Base-by-base conservation (phyloP, 176 grass and related monocot species). In the Puccinellia tenuiflora region DNA sequence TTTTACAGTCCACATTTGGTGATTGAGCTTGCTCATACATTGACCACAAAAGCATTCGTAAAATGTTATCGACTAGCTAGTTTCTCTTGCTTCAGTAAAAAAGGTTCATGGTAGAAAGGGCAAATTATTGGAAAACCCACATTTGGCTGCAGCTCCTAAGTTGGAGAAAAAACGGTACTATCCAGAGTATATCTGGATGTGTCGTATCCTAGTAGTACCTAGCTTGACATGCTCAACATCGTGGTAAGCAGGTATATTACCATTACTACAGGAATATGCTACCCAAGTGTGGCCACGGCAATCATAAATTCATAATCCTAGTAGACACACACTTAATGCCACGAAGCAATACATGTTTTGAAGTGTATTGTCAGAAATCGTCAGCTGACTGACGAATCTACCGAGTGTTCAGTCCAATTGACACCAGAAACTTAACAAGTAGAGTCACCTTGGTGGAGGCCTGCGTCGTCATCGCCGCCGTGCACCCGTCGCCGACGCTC, bases 361-460 rank as follows among this genome's bases (percentile, higher is more conserved):
- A 39, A 11, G n/a, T 59, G 34, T 15, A 26, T 77, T 26, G 52
- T 13, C n/a, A 13, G 21, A 1, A 6, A 57, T 6, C 20, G 20
- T 1, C 31, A 15, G n/a, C 3, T 6, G 9, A 15, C 24, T 25
- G 33, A 40, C 14, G 8, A 77, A 40, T 77, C 52, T 17, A 78
- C 14, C 1, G 6, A 59, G n/a, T 77, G n/a, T 78, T 26, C 30
- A 10, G 33, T 59, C 14, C 6, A 47, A 46, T 7, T 37, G 5
- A 15, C 62, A 59, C 28, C 12, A 52, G 60, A 67, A 34, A 67
- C 18, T 51, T 37, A 35, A 68, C 43, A 26, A 50, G 42, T 37
- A 71, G 40, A 47, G 47, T 72, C 15, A 95, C 92, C 92, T 98
- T 98, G 56, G 96, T 98, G 20, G 91, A 95, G 89, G 96, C 88